A percentile compares a stretch with the other conserved stretches of the same genome.
Conservation (phyloP, 441 rosid genomes). For the Codiaeum variegatum region DNA sequence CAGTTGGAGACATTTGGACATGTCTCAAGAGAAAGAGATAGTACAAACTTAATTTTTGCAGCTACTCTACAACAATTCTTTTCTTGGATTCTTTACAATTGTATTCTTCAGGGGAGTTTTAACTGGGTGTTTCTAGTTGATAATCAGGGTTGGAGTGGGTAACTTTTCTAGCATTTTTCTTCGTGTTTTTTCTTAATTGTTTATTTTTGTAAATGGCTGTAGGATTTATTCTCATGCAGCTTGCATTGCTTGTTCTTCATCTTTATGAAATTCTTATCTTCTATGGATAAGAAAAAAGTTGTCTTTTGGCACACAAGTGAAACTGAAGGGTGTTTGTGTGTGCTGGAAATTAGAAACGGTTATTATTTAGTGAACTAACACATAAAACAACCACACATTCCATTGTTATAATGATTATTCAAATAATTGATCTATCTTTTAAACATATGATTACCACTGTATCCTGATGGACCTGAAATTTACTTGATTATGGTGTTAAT, state of each 20-base stretch:
- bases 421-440: neutral
- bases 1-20: neutral
- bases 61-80: neutral
- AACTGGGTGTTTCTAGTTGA: neutral
- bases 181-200: neutral
- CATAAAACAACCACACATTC: neutral
- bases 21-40: neutral
- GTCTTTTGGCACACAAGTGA: neutral
- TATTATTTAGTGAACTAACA: neutral
- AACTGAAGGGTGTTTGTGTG: neutral
- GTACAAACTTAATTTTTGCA: neutral
- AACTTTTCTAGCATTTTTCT: neutral
- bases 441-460: neutral
- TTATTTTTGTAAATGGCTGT: neutral
- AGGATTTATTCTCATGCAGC: neutral
- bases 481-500: neutral
- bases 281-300: neutral
- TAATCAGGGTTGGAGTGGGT: neutral
- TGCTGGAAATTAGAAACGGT: neutral
- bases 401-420: neutral
- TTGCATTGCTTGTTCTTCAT: neutral
- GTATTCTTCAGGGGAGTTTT: neutral
- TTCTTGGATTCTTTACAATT: neutral
- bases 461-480: neutral
- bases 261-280: neutral